These are phyloP conservation scores for Colletotrichum karsti DNA, from an alignment of 2,329 filamentous ascomycete species.

Conservation along the genomic window DNA sequence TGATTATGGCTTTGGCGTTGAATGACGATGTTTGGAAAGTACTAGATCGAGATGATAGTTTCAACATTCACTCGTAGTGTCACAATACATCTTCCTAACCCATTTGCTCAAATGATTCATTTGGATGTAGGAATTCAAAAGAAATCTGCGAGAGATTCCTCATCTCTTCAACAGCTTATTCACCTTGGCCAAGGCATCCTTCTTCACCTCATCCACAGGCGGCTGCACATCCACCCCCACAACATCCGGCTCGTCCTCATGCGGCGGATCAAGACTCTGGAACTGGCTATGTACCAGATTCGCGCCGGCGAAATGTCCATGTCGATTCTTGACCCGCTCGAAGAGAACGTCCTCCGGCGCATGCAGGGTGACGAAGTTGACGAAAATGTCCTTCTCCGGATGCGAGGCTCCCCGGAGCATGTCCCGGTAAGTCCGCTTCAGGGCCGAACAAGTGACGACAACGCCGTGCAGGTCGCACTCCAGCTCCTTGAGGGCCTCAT, in stretches of 20 bases:
- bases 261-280: slow-evolving; percentile 71
- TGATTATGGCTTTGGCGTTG: too few relatives aligned
- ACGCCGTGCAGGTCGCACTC: slow-evolving; percentile 61
- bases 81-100: too few relatives aligned
- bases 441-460: slow-evolving; percentile 80
- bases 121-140: too few relatives aligned
- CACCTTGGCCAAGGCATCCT: slow-evolving; percentile 43
- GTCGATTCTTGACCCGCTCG: slow-evolving; percentile 66
- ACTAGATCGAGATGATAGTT: too few relatives aligned
- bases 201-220: slow-evolving; percentile 52
- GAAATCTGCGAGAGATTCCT: too few relatives aligned
- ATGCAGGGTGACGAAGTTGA: slow-evolving; percentile 79
- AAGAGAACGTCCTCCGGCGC: slow-evolving; percentile 70
- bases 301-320: slow-evolving; percentile 80
- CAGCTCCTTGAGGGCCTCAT: slow-evolving; percentile 51
- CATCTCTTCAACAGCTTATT: background rate
- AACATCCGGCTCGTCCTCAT: slow-evolving; percentile 62
- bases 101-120: too few relatives aligned
- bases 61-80: too few relatives aligned
- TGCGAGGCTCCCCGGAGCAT: slow-evolving; percentile 68
- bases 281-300: slow-evolving; percentile 80
- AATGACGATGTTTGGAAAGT: too few relatives aligned
- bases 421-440: slow-evolving; percentile 82
- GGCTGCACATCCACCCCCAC: slow-evolving; percentile 59
- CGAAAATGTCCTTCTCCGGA: slow-evolving; percentile 59